Percentiles rank a stretch among this genome's conserved stretches.
phyloP scores from a whole-genome alignment of 768 basidiomycete genomes.

The Gymnopilus dilepis region DNA sequence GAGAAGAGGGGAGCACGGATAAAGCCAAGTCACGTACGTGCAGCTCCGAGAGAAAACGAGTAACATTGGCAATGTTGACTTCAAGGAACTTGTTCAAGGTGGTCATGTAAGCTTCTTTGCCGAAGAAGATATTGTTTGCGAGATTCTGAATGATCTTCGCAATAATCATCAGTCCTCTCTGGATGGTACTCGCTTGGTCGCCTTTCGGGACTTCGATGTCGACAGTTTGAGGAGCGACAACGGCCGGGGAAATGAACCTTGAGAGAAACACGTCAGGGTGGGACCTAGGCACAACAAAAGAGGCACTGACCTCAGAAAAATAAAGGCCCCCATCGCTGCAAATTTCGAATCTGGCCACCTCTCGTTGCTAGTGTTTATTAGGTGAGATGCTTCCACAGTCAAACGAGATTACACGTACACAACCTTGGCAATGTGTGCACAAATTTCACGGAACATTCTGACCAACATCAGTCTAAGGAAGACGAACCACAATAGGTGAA shows the following conservation, averaged over 20 bases:
- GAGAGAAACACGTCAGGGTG: too few species aligned
- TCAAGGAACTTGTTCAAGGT: constrained; percentile 77
- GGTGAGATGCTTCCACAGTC: not conserved
- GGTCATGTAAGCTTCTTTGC: constrained; percentile 88
- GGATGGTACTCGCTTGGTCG: constrained; percentile 43
- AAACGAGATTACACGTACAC: constrained; percentile 61
- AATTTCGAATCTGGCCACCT: constrained; percentile 84
- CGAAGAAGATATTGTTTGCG: constrained; percentile 93
- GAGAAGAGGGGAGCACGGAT: not conserved
- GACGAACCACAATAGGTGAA: not conserved
- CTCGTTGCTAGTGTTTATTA: constrained; percentile 58
- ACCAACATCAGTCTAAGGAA: constrained; percentile 16
- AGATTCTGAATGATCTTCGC: constrained; percentile 93
- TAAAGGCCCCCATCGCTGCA: constrained; percentile 86
- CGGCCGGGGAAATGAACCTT: constrained; percentile 92
- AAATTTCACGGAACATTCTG: constrained; percentile 88
- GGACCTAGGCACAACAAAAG: too few species aligned
- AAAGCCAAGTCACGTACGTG: constrained; percentile 49
- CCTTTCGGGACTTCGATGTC: constrained; percentile 82
- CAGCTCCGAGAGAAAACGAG: constrained; percentile 77
- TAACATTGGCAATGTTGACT: constrained; percentile 73
- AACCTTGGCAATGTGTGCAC: constrained; percentile 75
- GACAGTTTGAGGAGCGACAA: constrained; percentile 84
- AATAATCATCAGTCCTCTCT: constrained; percentile 78
- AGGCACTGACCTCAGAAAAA: constrained; percentile 79